Conservation (phyloP, 495 filamentous ascomycete species). For the Hypoxylon fuscum region DNA sequence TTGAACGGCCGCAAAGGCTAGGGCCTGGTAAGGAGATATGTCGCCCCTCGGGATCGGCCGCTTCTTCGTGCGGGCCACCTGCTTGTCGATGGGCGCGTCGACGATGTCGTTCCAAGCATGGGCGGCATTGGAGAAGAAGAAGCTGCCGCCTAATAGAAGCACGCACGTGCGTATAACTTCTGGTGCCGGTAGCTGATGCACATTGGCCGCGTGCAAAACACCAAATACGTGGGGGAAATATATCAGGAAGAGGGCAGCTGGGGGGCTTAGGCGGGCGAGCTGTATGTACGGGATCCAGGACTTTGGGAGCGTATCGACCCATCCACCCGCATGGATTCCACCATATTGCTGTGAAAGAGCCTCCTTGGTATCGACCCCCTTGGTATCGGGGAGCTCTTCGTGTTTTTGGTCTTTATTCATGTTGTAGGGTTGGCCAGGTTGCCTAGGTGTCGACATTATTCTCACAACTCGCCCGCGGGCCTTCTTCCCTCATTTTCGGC, state of each 20-base stretch:
- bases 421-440: no score
- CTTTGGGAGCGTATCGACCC: conserved; percentile 32
- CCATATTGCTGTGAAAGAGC: conserved; percentile 13
- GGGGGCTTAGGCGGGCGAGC: conserved; percentile 46
- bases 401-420: no score
- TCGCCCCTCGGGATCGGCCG: conserved; percentile 50
- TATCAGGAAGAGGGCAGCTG: conserved; percentile 44
- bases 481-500: no score
- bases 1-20: conserved; percentile 42
- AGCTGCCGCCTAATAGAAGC: conserved; percentile 32
- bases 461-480: no score
- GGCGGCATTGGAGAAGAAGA: conserved; percentile 50
- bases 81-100: conserved; percentile 46
- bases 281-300: conserved; percentile 46
- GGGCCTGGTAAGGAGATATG: conserved; percentile 39
- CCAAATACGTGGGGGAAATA: conserved; percentile 50
- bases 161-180: conserved; percentile 8
- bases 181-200: conserved; percentile 4
- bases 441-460: no score
- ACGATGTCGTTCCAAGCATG: conserved; percentile 53
- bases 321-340: conserved; percentile 32
- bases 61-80: conserved; percentile 18
- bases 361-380: no score
- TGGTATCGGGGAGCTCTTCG: no score
- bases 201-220: conserved; percentile 41